phyloP scores from a whole-genome alignment of 225 moss, liverwort and hornwort genomes.

The Physcomitrellopsis africana region DNA sequence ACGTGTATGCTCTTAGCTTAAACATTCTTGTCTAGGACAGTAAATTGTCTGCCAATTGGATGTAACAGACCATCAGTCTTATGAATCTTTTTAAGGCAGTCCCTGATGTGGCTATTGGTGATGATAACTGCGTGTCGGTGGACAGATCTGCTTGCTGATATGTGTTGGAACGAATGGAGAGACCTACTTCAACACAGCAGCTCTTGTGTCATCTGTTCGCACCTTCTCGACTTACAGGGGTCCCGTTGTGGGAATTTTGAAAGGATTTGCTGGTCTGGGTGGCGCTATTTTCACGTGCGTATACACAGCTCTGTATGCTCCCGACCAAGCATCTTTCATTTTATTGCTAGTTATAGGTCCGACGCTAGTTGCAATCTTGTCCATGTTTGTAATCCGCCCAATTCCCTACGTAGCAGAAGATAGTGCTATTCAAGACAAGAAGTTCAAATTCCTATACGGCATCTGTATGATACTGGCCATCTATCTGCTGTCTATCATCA shows the following conservation, averaged over 20 bases:
- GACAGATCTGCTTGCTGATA: slow-evolving; percentile 57
- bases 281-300: slow-evolving; percentile 69
- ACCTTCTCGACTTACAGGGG: slow-evolving; percentile 63
- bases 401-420: slow-evolving; percentile 36
- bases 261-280: slow-evolving; percentile 72
- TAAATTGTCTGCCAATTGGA: too few relatives aligned
- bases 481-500: slow-evolving; percentile 50
- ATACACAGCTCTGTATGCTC: slow-evolving; percentile 60
- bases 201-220: slow-evolving; percentile 58
- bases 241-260: slow-evolving; percentile 66
- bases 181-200: slow-evolving; percentile 69
- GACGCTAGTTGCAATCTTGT: slow-evolving; percentile 51
- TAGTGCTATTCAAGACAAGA: slow-evolving; percentile 22
- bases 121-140: not conserved
- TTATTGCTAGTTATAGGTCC: slow-evolving; percentile 62
- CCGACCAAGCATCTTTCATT: slow-evolving; percentile 60
- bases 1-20: too few relatives aligned
- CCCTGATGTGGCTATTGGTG: not conserved
- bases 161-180: slow-evolving; percentile 60
- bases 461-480: slow-evolving; percentile 53
- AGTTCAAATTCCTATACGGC: slow-evolving; percentile 53
- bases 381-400: slow-evolving; percentile 49
- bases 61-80: too few relatives aligned
- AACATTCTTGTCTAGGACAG: too few relatives aligned
- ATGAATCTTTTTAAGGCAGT: too few relatives aligned